A percentile compares a stretch with the other conserved stretches of the same genome.
Evolutionary conservation across 1,284 basidiomycete genomes (phyloP).

Genomic region (Baeospora myosura): DNA sequence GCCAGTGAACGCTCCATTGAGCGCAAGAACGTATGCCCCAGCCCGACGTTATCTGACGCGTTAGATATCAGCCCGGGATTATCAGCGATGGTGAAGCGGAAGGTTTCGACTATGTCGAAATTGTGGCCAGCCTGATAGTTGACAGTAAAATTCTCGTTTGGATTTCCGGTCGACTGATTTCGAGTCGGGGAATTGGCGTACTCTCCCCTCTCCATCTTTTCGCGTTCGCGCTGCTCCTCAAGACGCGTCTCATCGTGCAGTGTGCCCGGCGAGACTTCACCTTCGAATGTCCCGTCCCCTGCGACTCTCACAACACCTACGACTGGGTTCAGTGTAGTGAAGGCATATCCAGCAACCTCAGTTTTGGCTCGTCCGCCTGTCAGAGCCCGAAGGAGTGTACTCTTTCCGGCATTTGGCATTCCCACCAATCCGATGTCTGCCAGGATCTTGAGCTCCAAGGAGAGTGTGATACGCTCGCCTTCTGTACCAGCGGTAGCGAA

Average conservation of each 20-base stretch:
- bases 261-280: conserved; percentile 39
- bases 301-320: conserved; percentile 88
- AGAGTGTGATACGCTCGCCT: conserved; percentile 78
- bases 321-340: conserved; percentile 93
- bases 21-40: conserved; percentile 91
- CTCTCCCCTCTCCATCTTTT: conserved; percentile 44
- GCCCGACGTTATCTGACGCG: conserved; percentile 83
- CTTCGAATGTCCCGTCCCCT: conserved; percentile 73
- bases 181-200: conserved; percentile 41
- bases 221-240: conserved; percentile 46
- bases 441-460: conserved; percentile 90
- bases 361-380: conserved; percentile 81
- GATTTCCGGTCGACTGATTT: conserved; percentile 33
- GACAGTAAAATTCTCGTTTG: conserved; percentile 12
- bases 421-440: conserved; percentile 95
- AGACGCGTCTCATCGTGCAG: conserved; percentile 68
- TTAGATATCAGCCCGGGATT: conserved; percentile 88
- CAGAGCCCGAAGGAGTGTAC: conserved; percentile 83
- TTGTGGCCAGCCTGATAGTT: conserved; percentile 33
- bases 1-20: conserved; percentile 90
- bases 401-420: conserved; percentile 90
- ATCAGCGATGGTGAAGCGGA: conserved; percentile 93
- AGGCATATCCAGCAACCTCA: conserved; percentile 87
- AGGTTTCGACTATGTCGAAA: conserved; percentile 57
- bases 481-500: conserved; percentile 75